Base-by-base conservation (phyloP, 2,329 filamentous ascomycete genomes). In the Fusarium fracticaudum region DNA sequence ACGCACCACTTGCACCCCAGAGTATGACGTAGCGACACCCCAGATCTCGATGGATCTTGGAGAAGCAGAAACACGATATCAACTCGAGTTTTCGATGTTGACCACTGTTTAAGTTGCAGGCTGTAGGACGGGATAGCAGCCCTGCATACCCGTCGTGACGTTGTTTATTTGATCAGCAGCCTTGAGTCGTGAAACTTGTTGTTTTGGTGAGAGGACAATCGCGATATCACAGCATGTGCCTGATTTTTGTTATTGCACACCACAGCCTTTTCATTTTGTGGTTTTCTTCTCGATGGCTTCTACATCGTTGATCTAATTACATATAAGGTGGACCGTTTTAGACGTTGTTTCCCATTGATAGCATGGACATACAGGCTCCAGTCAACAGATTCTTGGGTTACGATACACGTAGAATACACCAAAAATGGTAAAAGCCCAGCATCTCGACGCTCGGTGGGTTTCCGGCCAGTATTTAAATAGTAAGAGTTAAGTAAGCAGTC, bases 21-120 rank as follows among this genome's bases (percentile, higher is more conserved):
- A 72, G 55, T 70, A 77, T 77, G 75, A 77, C 75, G 75, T 77
- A 76, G 72, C 48, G 48, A 15, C 41, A 69, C 64, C 67, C 61
- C 58, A 48, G 72, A 77, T 77, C 75, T 77, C 67, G 72, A 77
- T 77, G 69, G 61, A 37, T 58, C 50, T 50, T 64, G 26, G 43
- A 63, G 47, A 48, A 60, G 24, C 37, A 50, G 24, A 67, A 53
- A 51, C 45, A 53, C 43, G 57, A 71, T 63, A 62, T 67, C 65
- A 71, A 58, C 64, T 69, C 37, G 62, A 68, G 40, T 48, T 64
- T 55, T 57, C 61, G 60, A 73, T 55, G 37, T 67, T 41, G 47
- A 40, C 38, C 55, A 48, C 24, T 41, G 41, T 41, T 62, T 62
- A 50, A 48, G 55, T 37, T 48, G 43, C 31, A 26, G 51, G 31